Evolutionary conservation across 2,329 filamentous ascomycete species (phyloP), one percentile per base, ranked within the genome.

Genomic region (Aspergillus sojae): DNA sequence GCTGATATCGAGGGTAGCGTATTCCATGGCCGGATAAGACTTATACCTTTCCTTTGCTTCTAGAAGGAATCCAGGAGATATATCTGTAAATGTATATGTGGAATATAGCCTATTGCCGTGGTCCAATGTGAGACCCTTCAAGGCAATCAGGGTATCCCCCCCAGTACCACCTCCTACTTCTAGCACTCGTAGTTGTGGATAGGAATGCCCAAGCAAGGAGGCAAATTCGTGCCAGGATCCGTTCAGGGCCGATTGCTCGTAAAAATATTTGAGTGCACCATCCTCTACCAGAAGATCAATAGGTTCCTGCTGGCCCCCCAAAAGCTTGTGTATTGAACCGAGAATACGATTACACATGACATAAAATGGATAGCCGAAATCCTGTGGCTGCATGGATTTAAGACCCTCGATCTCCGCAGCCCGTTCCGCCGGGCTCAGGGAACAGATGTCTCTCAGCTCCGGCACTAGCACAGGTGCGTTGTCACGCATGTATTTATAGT

Each of bases 161-260:
- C 74, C 74, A 1, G 71, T 74, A 14, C 74, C 75, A 7, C 68
- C 72, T 4, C 73, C 74, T 4, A 77, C 68, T 52, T 74, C 73
- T 1, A 74, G 59, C 4, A 74, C 58, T 1, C 68, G 62, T 16
- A 74, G 32, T 16, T 63, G 64, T 1, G 71, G 73, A 21, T 71
- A 71, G 3, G 65, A 69, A 52, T 71, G 71, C 6, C 65, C 65
- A 11, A 74, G 53, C 12, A 65, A 21, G 5, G n/a, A 43, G 11
- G 67, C 50, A 50, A 70, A 68, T n/a, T 60, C 46, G 1, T 46
- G 34, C 32, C 60, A 43, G n/a, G 14, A 53, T 60, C 12, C 48
- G n/a, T 53, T 64, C 53, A 36, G 43, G 48, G 48, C 66, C 58
- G 32, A 63, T 61, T 3, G 39, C 1, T 53, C 46, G 28, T 70